These are phyloP conservation scores for Phytopythium cucurbitacearum DNA, from an alignment of 352 stramenopile genomes.

Conservation along the genomic window DNA sequence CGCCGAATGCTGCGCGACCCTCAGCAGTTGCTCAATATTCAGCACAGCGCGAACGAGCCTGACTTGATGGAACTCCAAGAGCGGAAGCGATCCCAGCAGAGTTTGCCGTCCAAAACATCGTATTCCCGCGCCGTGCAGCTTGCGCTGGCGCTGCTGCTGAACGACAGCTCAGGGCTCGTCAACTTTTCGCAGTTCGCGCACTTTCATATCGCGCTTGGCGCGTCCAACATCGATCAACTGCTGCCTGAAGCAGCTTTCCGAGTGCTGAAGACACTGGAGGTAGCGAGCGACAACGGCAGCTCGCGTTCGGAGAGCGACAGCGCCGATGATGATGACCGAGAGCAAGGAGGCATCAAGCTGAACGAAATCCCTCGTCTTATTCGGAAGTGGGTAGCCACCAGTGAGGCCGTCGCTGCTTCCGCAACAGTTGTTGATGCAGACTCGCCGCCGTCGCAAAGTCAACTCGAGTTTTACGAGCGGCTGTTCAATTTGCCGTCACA, in stretches of 20 bases:
- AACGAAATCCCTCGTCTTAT: constrained; percentile 41
- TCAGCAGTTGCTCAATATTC: constrained; percentile 22
- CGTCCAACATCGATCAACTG: constrained; percentile 66
- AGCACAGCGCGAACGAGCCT: constrained; percentile 21
- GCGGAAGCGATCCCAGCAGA: not conserved
- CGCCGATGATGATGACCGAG: constrained; percentile 1
- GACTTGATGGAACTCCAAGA: constrained; percentile 1
- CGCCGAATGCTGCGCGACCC: constrained; percentile 50
- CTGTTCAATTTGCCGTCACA: constrained; percentile 46
- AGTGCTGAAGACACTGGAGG: constrained; percentile 49
- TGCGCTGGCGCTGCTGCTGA: constrained; percentile 63
- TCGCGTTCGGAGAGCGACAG: constrained; percentile 6
- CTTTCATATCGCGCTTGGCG: constrained; percentile 78
- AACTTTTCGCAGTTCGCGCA: constrained; percentile 89
- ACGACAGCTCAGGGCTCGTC: constrained; percentile 64
- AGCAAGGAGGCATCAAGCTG: constrained; percentile 46
- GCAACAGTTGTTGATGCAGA: constrained; percentile 1
- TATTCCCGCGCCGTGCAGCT: constrained; percentile 60
- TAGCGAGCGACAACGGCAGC: constrained; percentile 13
- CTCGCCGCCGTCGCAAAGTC: constrained; percentile 10
- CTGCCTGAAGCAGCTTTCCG: constrained; percentile 76
- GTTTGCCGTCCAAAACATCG: constrained; percentile 9
- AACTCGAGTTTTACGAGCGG: constrained; percentile 30
- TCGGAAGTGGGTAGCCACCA: constrained; percentile 28
- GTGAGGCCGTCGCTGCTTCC: constrained; percentile 2